These are phyloP conservation scores for Trichosporon faecale DNA, from an alignment of 1,284 basidiomycete species.

Conservation along the genomic window DNA sequence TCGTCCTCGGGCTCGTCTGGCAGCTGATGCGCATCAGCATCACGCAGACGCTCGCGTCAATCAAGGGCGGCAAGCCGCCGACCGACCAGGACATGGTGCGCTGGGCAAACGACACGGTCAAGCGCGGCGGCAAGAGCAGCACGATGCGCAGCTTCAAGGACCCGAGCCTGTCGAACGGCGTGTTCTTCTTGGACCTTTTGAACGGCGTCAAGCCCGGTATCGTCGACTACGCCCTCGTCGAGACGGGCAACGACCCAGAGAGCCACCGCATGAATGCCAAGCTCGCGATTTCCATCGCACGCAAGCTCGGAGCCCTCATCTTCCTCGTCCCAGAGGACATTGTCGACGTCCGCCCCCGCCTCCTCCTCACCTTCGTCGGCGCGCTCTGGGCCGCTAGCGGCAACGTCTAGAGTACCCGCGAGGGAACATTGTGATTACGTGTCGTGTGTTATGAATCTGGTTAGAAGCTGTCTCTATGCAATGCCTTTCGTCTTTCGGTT, in stretches of 20 bases:
- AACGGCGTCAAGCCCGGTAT: constrained; percentile 90
- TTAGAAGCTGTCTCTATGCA: constrained; percentile 1
- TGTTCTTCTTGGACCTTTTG: constrained; percentile 92
- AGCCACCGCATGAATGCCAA: constrained; percentile 91
- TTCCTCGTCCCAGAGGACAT: constrained; percentile 96
- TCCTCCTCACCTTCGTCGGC: constrained; percentile 62
- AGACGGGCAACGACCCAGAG: constrained; percentile 59
- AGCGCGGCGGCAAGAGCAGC: constrained; percentile 64
- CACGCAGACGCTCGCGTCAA: constrained; percentile 77
- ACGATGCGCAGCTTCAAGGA: constrained; percentile 92
- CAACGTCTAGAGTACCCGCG: neutral
- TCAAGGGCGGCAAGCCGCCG: constrained; percentile 72
- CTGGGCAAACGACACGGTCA: constrained; percentile 91
- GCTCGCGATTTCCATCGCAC: constrained; percentile 93
- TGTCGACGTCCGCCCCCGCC: constrained; percentile 76
- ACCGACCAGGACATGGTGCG: constrained; percentile 90
- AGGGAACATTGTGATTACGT: neutral
- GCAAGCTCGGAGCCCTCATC: constrained; percentile 95
- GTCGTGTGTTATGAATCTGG: constrained; percentile 2
- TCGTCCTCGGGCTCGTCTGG: constrained; percentile 95
- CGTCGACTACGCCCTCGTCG: constrained; percentile 84
- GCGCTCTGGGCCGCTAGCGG: constrained; percentile 42
- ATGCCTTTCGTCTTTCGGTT: neutral
- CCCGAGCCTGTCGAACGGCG: constrained; percentile 77
- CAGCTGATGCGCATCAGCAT: constrained; percentile 91